Percentiles rank a stretch among this genome's conserved stretches.
Evolutionary conservation across 306 rosid genomes (phyloP).

Genomic region (Lagenaria siceraria): DNA sequence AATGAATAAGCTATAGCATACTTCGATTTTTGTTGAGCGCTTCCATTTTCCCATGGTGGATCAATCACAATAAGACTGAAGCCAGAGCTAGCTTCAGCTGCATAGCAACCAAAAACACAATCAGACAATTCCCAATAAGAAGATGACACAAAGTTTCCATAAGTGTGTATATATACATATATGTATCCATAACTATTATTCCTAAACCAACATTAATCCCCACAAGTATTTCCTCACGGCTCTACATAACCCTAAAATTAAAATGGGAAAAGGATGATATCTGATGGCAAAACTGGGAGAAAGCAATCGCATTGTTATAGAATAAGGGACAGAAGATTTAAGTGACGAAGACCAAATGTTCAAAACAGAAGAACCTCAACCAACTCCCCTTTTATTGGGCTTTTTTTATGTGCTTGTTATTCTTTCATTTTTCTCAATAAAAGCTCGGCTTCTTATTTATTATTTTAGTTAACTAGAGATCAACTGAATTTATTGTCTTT

Average conservation of each 20-base stretch:
- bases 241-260: neutral
- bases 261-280: neutral
- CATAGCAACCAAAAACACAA: slow-evolving; percentile 7
- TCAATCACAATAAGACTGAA: slow-evolving; percentile 71
- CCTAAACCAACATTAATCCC: neutral
- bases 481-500: neutral
- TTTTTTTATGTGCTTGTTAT: no score
- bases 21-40: slow-evolving; percentile 78
- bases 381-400: no score
- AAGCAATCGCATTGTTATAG: neutral
- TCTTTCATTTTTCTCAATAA: no score
- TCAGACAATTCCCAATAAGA: neutral
- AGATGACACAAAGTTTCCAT: neutral
- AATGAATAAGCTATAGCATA: slow-evolving; percentile 1
- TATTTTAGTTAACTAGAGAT: neutral
- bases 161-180: neutral
- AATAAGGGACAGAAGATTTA: neutral
- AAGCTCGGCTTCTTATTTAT: no score
- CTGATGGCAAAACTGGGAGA: neutral
- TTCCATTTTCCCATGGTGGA: slow-evolving; percentile 98
- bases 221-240: neutral
- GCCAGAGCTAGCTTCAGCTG: slow-evolving; percentile 50
- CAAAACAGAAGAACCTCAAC: neutral
- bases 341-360: neutral
- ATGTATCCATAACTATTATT: neutral